Evolutionary conservation across 1,284 basidiomycete species (phyloP).

Genomic region (Lentinula novae-zelandiae): DNA sequence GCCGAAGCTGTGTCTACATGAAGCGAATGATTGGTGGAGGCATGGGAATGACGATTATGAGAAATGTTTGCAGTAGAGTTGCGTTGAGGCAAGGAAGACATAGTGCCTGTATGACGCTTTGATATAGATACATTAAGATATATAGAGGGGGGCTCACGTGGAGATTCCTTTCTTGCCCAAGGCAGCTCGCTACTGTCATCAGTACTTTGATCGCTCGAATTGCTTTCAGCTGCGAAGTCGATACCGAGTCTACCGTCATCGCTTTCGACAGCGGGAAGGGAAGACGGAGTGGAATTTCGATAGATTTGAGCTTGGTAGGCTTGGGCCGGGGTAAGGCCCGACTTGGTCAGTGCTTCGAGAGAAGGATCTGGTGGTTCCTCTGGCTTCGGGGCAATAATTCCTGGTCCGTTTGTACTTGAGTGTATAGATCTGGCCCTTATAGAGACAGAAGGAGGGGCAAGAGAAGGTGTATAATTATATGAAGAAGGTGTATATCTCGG

Average conservation of each 20-base stretch:
- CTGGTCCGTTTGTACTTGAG: slow-evolving; percentile 38
- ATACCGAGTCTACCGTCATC: slow-evolving; percentile 53
- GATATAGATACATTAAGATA: slow-evolving; percentile 15
- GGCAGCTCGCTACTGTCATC: slow-evolving; percentile 60
- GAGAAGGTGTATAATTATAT: slow-evolving; percentile 21
- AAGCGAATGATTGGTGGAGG: slow-evolving; percentile 23
- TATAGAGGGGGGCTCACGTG: slow-evolving; percentile 21
- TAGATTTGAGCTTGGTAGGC: slow-evolving; percentile 76
- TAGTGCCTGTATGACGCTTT: slow-evolving; percentile 20
- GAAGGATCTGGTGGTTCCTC: slow-evolving; percentile 53
- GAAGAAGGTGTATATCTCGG: slow-evolving; percentile 26
- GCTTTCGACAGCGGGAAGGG: slow-evolving; percentile 37
- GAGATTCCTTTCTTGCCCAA: slow-evolving; percentile 46
- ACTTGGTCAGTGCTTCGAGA: slow-evolving; percentile 42
- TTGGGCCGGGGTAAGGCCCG: slow-evolving; percentile 70
- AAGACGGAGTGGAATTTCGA: slow-evolving; percentile 35
- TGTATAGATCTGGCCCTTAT: slow-evolving; percentile 50
- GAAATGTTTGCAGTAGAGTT: slow-evolving; percentile 13
- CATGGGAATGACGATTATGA: slow-evolving; percentile 16
- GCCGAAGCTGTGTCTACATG: slow-evolving; percentile 34
- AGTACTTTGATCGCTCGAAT: slow-evolving; percentile 35
- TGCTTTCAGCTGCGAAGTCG: slow-evolving; percentile 44
- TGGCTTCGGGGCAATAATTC: slow-evolving; percentile 44
- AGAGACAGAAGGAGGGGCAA: slow-evolving; percentile 36
- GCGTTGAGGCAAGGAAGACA: slow-evolving; percentile 2